Conservation (phyloP, 306 rosid genomes). For the Castanea mollissima region DNA sequence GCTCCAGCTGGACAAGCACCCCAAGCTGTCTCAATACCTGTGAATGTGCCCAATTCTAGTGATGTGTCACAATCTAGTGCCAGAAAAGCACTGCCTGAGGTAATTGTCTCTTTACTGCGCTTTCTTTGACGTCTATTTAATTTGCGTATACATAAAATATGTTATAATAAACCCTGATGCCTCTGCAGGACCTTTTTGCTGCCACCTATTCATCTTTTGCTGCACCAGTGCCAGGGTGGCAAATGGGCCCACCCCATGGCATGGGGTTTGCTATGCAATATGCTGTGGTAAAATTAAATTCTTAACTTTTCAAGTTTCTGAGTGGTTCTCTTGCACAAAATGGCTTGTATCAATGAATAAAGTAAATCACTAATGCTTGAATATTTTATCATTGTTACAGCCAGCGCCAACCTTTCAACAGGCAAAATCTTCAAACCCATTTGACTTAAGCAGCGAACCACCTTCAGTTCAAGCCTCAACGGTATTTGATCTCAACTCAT, state of each 20-base stretch:
- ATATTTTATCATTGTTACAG: slow-evolving; percentile 50
- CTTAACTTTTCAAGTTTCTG: slow-evolving; percentile 21
- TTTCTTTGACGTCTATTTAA: slow-evolving; percentile 5
- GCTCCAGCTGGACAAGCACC: slow-evolving; percentile 47
- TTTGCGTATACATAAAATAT: slow-evolving; percentile 21
- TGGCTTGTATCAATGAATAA: slow-evolving; percentile 20
- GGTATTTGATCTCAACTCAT: slow-evolving; percentile 44
- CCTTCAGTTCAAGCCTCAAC: slow-evolving; percentile 52
- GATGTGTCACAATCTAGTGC: slow-evolving; percentile 51
- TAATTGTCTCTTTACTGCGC: slow-evolving; percentile 28
- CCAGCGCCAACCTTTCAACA: slow-evolving; percentile 53
- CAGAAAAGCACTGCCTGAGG: slow-evolving; percentile 79
- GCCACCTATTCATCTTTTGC: slow-evolving; percentile 50
- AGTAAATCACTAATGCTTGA: slow-evolving; percentile 23
- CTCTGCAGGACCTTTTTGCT: slow-evolving; percentile 71
- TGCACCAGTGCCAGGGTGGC: slow-evolving; percentile 76
- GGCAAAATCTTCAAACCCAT: slow-evolving; percentile 72
- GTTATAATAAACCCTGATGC: slow-evolving; percentile 29
- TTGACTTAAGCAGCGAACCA: slow-evolving; percentile 58
- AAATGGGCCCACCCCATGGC: slow-evolving; percentile 63
- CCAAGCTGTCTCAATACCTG: slow-evolving; percentile 37
- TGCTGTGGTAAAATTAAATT: slow-evolving; percentile 50
- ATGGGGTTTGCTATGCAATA: slow-evolving; percentile 65
- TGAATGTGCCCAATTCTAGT: slow-evolving; percentile 29
- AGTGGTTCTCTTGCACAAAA: slow-evolving; percentile 12